Evolutionary conservation across 2,329 filamentous ascomycete genomes (phyloP), one percentile per base, ranked within the genome.

Genomic region (Cryphonectria japonica): DNA sequence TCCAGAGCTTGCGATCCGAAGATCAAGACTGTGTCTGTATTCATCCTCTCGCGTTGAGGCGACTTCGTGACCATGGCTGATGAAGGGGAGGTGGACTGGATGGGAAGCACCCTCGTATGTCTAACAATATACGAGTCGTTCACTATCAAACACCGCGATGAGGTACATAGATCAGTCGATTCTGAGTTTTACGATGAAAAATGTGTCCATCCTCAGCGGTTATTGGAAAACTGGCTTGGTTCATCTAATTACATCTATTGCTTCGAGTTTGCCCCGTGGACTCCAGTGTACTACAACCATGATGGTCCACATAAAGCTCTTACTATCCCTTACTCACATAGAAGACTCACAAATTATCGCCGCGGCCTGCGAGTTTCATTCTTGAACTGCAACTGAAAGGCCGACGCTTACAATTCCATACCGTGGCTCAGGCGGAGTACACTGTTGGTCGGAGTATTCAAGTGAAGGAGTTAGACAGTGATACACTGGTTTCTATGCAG

Each of bases 1-100:
- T 59, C 54, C 29, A 59, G 54, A 29, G 54, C 14, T 32, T 59
- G 54, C 16, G 54, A 59, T 34, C 54, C 54, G 29, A 59, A 59
- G 54, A 59, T 59, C 54, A 59, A 59, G 14, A 59, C 29, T 34
- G 54, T 19, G 54, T 59, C 29, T 59, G 54, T 59, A 59, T 6
- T 29, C 54, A 59, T 59, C 54, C 54, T 59, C 54, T 59, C 54
- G 54, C 54, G 54, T 59, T 59, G 54, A 34, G 54, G 54, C 54
- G 54, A 59, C 54, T 29, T 59, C 19, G 29, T 59, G 54, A 34
- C 54, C 54, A 59, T 59, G 26, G 54, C 54, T 59, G 29, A 6
- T n/a, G 13, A 34, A 34, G 29, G 54, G 46, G 46, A 52, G 2
- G 46, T 52, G 22, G 9, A 50, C 3, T 9, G 8, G 22, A 32